A percentile compares a stretch with the other conserved stretches of the same genome.
phyloP scores from a whole-genome alignment of 208 protist species.

The Leptomonas seymouri region DNA sequence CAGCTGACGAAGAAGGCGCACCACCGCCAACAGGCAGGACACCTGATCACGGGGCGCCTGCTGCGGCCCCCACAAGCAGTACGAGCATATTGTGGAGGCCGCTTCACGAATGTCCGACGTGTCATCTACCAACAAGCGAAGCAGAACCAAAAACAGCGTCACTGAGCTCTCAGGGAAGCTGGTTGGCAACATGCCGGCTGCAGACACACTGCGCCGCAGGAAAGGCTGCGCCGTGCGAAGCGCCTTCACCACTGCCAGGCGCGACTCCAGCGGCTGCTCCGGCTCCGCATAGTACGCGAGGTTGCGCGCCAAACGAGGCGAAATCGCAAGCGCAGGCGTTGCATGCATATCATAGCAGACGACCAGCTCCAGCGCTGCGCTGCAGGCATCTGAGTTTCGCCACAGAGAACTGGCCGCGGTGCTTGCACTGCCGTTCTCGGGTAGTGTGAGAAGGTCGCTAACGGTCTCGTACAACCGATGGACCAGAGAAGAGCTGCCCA shows the following conservation, averaged over 20 bases:
- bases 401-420: not conserved
- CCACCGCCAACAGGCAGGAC: slow-evolving; percentile 57
- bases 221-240: slow-evolving; percentile 30
- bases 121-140: slow-evolving; percentile 82
- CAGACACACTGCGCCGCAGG: slow-evolving; percentile 13
- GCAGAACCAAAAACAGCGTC: slow-evolving; percentile 52
- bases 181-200: not conserved
- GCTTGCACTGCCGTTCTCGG: not conserved
- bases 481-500: not conserved
- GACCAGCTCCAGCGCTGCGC: slow-evolving; percentile 47
- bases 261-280: slow-evolving; percentile 51
- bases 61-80: slow-evolving; percentile 19
- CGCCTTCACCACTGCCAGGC: slow-evolving; percentile 58
- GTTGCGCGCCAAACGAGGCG: slow-evolving; percentile 28
- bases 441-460: slow-evolving; percentile 3
- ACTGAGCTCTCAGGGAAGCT: slow-evolving; percentile 12
- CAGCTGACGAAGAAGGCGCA: slow-evolving; percentile 38
- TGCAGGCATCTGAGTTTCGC: slow-evolving; percentile 51
- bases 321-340: slow-evolving; percentile 2
- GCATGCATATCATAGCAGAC: slow-evolving; percentile 24
- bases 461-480: slow-evolving; percentile 9
- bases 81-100: slow-evolving; percentile 37
- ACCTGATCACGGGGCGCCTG: slow-evolving; percentile 49
- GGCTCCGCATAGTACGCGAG: slow-evolving; percentile 57
- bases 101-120: slow-evolving; percentile 58